phyloP scores from a whole-genome alignment of 1,139 yeast species.

The Starmera stellimalicola region DNA sequence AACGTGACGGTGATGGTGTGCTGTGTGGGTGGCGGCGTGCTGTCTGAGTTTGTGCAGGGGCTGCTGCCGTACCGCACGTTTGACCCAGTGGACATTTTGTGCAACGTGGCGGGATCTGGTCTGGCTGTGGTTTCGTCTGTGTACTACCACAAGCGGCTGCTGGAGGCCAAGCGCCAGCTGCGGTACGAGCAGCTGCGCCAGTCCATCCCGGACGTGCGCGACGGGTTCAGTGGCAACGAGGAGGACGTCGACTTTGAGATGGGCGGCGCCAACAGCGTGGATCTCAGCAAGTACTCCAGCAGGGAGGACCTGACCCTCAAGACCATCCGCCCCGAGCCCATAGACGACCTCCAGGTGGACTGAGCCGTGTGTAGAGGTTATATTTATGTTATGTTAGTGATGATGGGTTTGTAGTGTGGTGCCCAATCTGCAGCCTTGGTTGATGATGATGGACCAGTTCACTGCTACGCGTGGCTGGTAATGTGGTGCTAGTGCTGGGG shows the following conservation, averaged over 20 bases:
- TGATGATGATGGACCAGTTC: too few species aligned
- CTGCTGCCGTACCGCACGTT: slow-evolving; percentile 36
- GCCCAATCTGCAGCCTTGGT: too few species aligned
- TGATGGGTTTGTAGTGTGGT: too few species aligned
- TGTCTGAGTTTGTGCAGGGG: slow-evolving; percentile 42
- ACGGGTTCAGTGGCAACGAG: too few species aligned
- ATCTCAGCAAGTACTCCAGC: slow-evolving; percentile 17
- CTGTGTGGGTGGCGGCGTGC: slow-evolving; percentile 35
- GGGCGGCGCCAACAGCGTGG: slow-evolving; percentile 12
- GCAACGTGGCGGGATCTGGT: slow-evolving; percentile 28
- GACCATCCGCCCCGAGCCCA: slow-evolving; percentile 13
- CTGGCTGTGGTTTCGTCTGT: slow-evolving; percentile 14
- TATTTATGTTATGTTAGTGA: too few species aligned
- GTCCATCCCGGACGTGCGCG: slow-evolving; percentile 13
- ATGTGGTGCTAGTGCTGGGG: too few species aligned
- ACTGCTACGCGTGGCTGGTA: too few species aligned
- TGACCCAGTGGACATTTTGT: slow-evolving; percentile 38
- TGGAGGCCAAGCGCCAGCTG: slow-evolving; percentile 13
- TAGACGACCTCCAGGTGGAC: slow-evolving; percentile 16
- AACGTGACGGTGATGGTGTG: slow-evolving; percentile 33
- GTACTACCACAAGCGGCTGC: slow-evolving; percentile 11
- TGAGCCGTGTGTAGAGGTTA: slow-evolving; percentile 3
- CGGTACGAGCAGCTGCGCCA: slow-evolving; percentile 17
- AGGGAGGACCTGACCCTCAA: slow-evolving; percentile 13
- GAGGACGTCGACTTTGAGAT: slow-evolving; percentile 22